These are phyloP conservation scores for Jackrogersella multiformis DNA, from an alignment of 495 filamentous ascomycete genomes.

Conservation along the genomic window DNA sequence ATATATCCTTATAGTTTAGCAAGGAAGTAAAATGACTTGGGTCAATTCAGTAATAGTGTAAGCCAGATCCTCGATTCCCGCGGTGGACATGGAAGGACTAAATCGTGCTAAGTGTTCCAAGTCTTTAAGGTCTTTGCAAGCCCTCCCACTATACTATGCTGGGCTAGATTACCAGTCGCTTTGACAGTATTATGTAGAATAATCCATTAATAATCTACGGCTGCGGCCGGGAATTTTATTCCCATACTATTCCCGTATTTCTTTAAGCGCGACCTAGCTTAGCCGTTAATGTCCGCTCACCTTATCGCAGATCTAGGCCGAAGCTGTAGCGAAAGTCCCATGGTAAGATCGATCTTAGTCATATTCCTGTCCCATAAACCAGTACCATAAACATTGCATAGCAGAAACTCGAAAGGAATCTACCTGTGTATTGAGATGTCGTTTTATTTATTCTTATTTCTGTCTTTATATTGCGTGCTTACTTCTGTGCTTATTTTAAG, in stretches of 20 bases:
- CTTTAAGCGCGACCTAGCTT: neutral
- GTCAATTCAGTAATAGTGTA: slow-evolving; percentile 3
- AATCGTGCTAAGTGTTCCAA: slow-evolving; percentile 1
- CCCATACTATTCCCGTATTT: neutral
- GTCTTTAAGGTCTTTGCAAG: too few species aligned
- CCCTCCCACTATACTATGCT: neutral
- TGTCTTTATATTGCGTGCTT: too few species aligned
- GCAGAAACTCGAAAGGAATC: too few species aligned
- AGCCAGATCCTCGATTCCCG: slow-evolving; percentile 10
- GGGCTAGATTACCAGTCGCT: neutral
- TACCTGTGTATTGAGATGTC: too few species aligned
- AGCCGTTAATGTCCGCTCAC: neutral
- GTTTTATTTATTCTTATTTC: too few species aligned
- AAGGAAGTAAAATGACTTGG: neutral
- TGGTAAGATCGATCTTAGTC: neutral
- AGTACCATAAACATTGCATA: too few species aligned
- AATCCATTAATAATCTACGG: neutral
- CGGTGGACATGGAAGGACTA: neutral
- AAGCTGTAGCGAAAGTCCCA: neutral
- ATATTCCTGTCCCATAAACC: neutral
- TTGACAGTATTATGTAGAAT: neutral
- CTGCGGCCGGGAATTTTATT: neutral
- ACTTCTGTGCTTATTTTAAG: too few species aligned
- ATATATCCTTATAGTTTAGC: slow-evolving; percentile 5
- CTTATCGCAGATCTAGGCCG: neutral